These are phyloP conservation scores for Kwoniella shandongensis DNA, from an alignment of 768 basidiomycete genomes.

Conservation along the genomic window DNA sequence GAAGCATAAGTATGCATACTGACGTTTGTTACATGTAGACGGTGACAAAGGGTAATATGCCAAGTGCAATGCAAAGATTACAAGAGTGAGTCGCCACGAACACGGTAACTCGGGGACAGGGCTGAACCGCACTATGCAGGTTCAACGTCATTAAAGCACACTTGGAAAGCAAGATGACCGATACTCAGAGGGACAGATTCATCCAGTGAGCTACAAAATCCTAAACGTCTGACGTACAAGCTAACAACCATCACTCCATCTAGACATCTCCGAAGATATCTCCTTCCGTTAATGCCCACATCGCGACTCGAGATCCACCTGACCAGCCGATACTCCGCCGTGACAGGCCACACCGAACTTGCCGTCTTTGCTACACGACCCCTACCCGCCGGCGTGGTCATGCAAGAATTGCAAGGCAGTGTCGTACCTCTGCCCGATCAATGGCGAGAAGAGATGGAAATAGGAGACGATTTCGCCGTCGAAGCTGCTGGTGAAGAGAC, in stretches of 20 bases:
- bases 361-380: slow-evolving; percentile 46
- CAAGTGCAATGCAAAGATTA: slow-evolving; percentile 28
- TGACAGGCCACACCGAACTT: slow-evolving; percentile 48
- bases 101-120: not conserved
- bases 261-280: slow-evolving; percentile 49
- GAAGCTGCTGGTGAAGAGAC: slow-evolving; percentile 25
- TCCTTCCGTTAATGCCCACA: slow-evolving; percentile 36
- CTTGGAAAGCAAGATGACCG: slow-evolving; percentile 32
- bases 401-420: slow-evolving; percentile 44
- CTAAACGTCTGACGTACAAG: too few species aligned
- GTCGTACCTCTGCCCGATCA: slow-evolving; percentile 45
- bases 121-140: slow-evolving; percentile 9
- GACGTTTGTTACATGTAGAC: slow-evolving; percentile 29
- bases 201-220: slow-evolving; percentile 28
- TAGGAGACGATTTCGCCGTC: slow-evolving; percentile 37
- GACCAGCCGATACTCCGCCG: slow-evolving; percentile 41
- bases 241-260: not conserved
- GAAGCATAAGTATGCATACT: not conserved
- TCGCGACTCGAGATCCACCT: slow-evolving; percentile 49
- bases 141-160: slow-evolving; percentile 41
- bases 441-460: slow-evolving; percentile 44
- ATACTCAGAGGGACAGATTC: slow-evolving; percentile 40
- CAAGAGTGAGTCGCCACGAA: slow-evolving; percentile 35
- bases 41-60: slow-evolving; percentile 30
- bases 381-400: slow-evolving; percentile 25